These are phyloP conservation scores for Rhynchospora breviuscula DNA, from an alignment of 176 grass and related monocot species.

Conservation along the genomic window DNA sequence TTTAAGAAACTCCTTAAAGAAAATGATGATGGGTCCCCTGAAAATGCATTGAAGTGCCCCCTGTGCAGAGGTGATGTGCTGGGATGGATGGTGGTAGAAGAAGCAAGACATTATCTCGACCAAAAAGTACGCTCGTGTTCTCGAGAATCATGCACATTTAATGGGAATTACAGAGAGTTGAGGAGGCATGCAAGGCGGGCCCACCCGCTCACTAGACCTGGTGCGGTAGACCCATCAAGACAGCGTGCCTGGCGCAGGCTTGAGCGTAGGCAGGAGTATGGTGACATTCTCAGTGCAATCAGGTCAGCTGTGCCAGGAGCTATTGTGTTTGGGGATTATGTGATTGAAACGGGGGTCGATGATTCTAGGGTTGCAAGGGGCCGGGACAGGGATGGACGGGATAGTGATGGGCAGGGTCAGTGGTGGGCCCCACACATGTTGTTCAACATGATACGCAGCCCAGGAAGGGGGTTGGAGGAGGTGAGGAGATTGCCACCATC, in stretches of 20 bases:
- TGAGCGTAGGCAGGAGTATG: constrained; percentile 76
- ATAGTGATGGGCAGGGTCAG: constrained; percentile 6
- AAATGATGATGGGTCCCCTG: constrained; percentile 45
- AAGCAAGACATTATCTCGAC: constrained; percentile 73
- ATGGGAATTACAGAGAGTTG: constrained; percentile 73
- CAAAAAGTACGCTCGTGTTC: constrained; percentile 64
- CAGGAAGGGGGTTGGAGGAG: constrained; percentile 2
- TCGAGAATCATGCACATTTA: constrained; percentile 65
- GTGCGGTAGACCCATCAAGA: constrained; percentile 54
- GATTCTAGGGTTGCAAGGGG: constrained; percentile 14
- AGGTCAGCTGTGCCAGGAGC: constrained; percentile 81
- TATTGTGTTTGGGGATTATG: constrained; percentile 86
- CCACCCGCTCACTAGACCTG: constrained; percentile 53
- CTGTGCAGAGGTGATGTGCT: constrained; percentile 79
- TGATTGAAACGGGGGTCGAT: constrained; percentile 62
- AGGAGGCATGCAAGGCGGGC: constrained; percentile 65
- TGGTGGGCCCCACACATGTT: constrained; percentile 10
- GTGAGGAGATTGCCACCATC: neutral
- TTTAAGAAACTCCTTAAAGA: constrained; percentile 81
- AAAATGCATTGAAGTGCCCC: constrained; percentile 63
- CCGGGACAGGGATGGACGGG: neutral
- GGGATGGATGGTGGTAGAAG: constrained; percentile 65
- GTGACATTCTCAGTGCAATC: constrained; percentile 85
- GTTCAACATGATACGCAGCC: neutral
- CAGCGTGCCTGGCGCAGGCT: constrained; percentile 76